These are phyloP conservation scores for Scheffersomyces cryptocercus DNA, from an alignment of 1,139 yeast genomes.

Conservation along the genomic window DNA sequence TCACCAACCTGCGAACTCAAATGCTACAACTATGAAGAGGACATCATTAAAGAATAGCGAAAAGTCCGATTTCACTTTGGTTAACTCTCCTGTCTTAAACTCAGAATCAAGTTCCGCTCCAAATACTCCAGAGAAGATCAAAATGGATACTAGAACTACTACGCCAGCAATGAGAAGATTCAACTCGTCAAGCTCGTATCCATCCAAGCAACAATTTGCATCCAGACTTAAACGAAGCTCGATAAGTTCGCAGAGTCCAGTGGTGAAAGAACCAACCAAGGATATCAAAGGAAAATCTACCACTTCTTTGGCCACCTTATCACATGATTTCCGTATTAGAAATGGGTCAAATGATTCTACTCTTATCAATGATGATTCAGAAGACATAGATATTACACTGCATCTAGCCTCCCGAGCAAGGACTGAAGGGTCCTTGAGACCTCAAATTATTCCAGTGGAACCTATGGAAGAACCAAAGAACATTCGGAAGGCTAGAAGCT, in stretches of 20 bases:
- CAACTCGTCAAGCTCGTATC: constrained; percentile 18
- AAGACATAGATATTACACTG: neutral
- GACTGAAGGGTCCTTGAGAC: neutral
- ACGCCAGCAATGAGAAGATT: constrained; percentile 24
- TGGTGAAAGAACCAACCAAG: constrained; percentile 7
- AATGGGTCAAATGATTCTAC: constrained; percentile 9
- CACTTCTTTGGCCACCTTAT: constrained; percentile 27
- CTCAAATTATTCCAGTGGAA: neutral
- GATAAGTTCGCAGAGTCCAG: constrained; percentile 21
- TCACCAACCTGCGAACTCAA: constrained; percentile 17
- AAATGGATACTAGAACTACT: neutral
- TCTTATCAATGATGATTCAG: constrained; percentile 13
- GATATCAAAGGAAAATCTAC: constrained; percentile 28
- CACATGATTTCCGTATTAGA: constrained; percentile 11
- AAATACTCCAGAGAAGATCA: constrained; percentile 9
- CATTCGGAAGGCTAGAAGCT: constrained; percentile 38
- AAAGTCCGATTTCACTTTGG: constrained; percentile 15
- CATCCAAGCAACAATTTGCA: constrained; percentile 7
- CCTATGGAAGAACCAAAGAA: neutral
- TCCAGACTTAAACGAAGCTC: constrained; percentile 26
- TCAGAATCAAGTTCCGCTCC: constrained; percentile 10
- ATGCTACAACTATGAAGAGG: neutral
- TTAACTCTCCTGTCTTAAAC: constrained; percentile 27
- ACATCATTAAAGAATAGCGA: constrained; percentile 1
- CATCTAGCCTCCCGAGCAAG: neutral